Evolutionary conservation across 306 rosid genomes (phyloP), one percentile per base, ranked within the genome.

Genomic region (Trichosanthes truncata): DNA sequence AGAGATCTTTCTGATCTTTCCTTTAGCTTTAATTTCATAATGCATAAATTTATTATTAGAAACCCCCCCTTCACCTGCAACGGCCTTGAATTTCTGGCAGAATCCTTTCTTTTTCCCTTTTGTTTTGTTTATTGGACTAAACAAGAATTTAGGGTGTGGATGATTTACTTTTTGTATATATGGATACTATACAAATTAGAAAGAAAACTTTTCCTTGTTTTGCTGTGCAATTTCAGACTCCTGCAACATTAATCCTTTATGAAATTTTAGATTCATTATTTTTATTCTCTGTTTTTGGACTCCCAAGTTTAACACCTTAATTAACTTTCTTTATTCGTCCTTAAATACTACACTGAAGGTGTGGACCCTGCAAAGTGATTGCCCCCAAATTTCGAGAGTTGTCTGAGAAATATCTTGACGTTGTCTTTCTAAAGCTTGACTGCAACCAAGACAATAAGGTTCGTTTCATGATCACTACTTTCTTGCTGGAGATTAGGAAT

Each of bases 311-410:
- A 48, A 46, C 3, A 8, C 8, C 59, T 45, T 26, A 14, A 46
- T 46, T 23, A 46, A 6, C 41, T 26, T 45, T 14, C 21, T 48
- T 46, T 14, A 13, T 26, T 46, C 15, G 7, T 46, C n/a, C 59
- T n/a, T 73, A 26, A 49, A 73, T 73, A 49, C 15, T 73, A 26
- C 59, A 23, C 40, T 73, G 35, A 73, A 95, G 99, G 99, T 95
- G 99, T 62, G 99, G 99, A 51, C 99, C 97, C 72, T 95, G 99
- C 94, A 95, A 93, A 84, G 95, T 95, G 81, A 95, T 95, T 9
- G 99, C 97, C 74, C 99, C 99, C 36, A 93, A 86, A 80, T 95
- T 29, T 76, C 83, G 86, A 87, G 91, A 90, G 62, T 80, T 95
- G 79, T 88, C 99, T 8, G 79, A 91, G 84, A 89, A 91, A 89